phyloP scores from a whole-genome alignment of 495 filamentous ascomycete species.

The Jackrogersella multiformis region DNA sequence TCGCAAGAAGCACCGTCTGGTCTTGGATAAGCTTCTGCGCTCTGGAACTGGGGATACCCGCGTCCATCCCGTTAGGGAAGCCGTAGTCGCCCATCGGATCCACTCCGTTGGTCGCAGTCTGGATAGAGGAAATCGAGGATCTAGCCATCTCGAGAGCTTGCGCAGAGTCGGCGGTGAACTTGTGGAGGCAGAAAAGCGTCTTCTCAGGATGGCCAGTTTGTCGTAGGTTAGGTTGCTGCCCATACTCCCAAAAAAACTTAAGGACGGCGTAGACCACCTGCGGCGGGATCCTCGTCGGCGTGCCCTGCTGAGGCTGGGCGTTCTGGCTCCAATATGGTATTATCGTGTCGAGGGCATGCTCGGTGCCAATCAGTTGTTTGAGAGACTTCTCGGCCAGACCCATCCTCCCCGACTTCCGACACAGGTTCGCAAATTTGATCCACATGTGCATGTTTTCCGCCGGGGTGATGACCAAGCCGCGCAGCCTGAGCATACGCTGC shows the following conservation, averaged over 20 bases:
- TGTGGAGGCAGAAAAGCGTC: conserved; percentile 79
- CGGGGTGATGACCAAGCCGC: conserved; percentile 88
- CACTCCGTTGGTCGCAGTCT: conserved; percentile 60
- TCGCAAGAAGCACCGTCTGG: conserved; percentile 82
- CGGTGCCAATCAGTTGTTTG: conserved; percentile 69
- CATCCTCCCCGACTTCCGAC: conserved; percentile 92
- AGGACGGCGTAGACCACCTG: conserved; percentile 90
- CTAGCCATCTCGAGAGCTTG: conserved; percentile 72
- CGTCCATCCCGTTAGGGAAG: conserved; percentile 67
- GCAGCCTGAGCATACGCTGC: conserved; percentile 96
- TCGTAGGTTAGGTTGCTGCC: conserved; percentile 56
- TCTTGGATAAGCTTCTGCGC: conserved; percentile 62
- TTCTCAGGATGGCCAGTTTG: conserved; percentile 59
- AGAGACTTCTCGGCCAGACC: conserved; percentile 97
- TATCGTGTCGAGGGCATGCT: conserved; percentile 69
- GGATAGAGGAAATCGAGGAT: conserved; percentile 61
- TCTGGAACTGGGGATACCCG: conserved; percentile 51
- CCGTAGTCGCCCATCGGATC: conserved; percentile 61
- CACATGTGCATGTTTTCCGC: conserved; percentile 97
- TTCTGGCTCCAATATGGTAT: conserved; percentile 62
- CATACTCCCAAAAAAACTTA: conserved; percentile 94
- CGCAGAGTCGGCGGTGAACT: conserved; percentile 81
- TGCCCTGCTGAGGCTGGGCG: conserved; percentile 57
- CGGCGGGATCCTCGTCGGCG: conserved; percentile 63
- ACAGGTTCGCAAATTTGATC: conserved; percentile 98